Evolutionary conservation across 805 yeast genomes (phyloP).

Genomic region (Suhomyces sp.): DNA sequence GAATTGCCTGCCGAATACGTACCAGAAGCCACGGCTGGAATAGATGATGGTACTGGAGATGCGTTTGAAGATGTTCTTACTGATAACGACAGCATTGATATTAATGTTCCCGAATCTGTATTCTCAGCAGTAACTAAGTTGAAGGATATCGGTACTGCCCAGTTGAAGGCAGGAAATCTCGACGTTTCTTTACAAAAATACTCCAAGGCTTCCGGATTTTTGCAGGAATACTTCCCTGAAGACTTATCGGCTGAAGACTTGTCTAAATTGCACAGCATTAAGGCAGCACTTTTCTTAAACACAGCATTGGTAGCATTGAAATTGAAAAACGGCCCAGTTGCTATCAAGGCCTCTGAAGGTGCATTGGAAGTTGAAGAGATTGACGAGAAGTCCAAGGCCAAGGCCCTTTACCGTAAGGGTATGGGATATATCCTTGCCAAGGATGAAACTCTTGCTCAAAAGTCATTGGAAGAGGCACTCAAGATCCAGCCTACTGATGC

Average conservation of each 20-base stretch:
- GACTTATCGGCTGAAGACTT: slow-evolving; percentile 57
- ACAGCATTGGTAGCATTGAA: slow-evolving; percentile 74
- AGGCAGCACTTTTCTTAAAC: slow-evolving; percentile 66
- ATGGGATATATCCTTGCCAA: slow-evolving; percentile 62
- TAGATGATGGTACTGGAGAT: slow-evolving; percentile 84
- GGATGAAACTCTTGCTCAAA: slow-evolving; percentile 69
- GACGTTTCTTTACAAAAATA: slow-evolving; percentile 65
- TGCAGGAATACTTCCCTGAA: slow-evolving; percentile 73
- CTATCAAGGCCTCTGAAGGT: slow-evolving; percentile 58
- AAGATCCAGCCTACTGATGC: slow-evolving; percentile 66
- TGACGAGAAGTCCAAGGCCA: slow-evolving; percentile 70
- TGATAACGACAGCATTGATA: slow-evolving; percentile 68
- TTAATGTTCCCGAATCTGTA: slow-evolving; percentile 61
- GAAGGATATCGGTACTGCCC: slow-evolving; percentile 75
- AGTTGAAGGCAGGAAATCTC: slow-evolving; percentile 64
- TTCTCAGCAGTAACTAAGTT: slow-evolving; percentile 61
- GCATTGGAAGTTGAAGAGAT: slow-evolving; percentile 62
- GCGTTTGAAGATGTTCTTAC: slow-evolving; percentile 70
- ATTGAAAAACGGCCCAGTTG: slow-evolving; percentile 51
- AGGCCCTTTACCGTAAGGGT: slow-evolving; percentile 87
- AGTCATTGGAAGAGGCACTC: slow-evolving; percentile 65
- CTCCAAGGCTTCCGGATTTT: slow-evolving; percentile 65
- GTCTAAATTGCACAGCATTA: slow-evolving; percentile 49
- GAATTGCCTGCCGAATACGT: slow-evolving; percentile 62
- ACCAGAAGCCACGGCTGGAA: slow-evolving; percentile 44